Percentiles rank a stretch among this genome's conserved stretches.
phyloP scores from a whole-genome alignment of 192 early-diverging fungal species.

The Dissophora globulifera region DNA sequence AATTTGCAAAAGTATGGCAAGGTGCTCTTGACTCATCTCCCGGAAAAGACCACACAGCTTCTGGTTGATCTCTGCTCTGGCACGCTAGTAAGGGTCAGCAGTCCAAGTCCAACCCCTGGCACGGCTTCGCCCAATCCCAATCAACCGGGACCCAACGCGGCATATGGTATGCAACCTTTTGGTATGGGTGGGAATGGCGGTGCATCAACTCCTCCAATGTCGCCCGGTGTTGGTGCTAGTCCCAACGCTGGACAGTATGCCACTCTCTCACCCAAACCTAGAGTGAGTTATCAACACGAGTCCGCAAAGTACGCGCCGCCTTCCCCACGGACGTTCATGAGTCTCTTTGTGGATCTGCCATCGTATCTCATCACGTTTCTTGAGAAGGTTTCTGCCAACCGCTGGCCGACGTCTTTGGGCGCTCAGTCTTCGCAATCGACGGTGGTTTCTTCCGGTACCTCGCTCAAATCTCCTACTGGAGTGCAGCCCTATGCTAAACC shows the following conservation, averaged over 20 bases:
- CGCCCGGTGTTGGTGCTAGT: conserved; percentile 11
- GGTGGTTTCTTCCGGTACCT: conserved; percentile 17
- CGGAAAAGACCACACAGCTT: conserved; percentile 65
- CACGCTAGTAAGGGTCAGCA: conserved; percentile 13
- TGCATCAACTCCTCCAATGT: conserved; percentile 6
- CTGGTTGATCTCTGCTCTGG: conserved; percentile 67
- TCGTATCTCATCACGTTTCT: conserved; percentile 84
- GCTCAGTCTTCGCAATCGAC: conserved; percentile 8
- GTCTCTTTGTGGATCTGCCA: conserved; percentile 87
- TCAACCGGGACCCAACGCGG: conserved; percentile 9
- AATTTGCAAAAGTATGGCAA: conserved; percentile 70
- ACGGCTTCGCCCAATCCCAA: conserved; percentile 5
- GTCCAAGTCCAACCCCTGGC: conserved; percentile 27
- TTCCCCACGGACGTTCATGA: conserved; percentile 80
- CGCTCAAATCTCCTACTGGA: conserved; percentile 15
- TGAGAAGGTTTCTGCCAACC: conserved; percentile 82
- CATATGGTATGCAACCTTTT: conserved; percentile 54
- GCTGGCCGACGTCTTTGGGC: conserved; percentile 64
- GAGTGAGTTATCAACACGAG: conserved; percentile 17
- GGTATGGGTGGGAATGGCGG: conserved; percentile 23
- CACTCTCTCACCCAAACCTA: conserved; percentile 19
- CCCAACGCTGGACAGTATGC: conserved; percentile 8
- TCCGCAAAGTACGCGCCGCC: conserved; percentile 56
- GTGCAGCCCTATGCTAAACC: conserved; percentile 1
- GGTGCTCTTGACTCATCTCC: conserved; percentile 62